Evolutionary conservation across 306 rosid species (phyloP).

Genomic region (Purshia tridentata): DNA sequence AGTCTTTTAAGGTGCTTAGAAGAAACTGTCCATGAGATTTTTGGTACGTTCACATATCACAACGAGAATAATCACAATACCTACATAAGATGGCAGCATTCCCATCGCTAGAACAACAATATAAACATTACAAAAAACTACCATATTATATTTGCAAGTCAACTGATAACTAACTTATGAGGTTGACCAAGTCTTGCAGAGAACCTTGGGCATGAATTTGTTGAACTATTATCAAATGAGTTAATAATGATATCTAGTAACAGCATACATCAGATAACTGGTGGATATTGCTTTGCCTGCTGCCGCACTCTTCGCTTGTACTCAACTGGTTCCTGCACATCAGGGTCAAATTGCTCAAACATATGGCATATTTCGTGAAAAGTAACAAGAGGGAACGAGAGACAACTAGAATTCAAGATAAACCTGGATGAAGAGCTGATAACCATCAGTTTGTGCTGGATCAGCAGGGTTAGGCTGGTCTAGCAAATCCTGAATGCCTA

Average conservation of each 20-base stretch:
- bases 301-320: constrained; percentile 73
- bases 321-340: constrained; percentile 62
- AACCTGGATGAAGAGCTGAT: constrained; percentile 90
- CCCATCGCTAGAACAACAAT: background rate
- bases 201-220: background rate
- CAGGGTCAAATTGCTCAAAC: constrained; percentile 2
- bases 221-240: background rate
- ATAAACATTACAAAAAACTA: background rate
- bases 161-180: background rate
- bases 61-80: background rate
- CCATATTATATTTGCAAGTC: background rate
- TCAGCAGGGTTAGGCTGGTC: constrained; percentile 90
- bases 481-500: constrained; percentile 86
- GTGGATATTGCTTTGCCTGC: constrained; percentile 81
- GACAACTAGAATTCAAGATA: background rate
- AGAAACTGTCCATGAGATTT: background rate
- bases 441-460: constrained; percentile 92
- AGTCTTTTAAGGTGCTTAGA: background rate
- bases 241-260: background rate
- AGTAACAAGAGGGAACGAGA: background rate
- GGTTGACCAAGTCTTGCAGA: constrained; percentile 5
- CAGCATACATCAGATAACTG: constrained; percentile 45
- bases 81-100: background rate
- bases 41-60: background rate
- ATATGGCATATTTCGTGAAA: constrained; percentile 11